Evolutionary conservation across 805 yeast species (phyloP).

Genomic region (Kuraishia hungarica): DNA sequence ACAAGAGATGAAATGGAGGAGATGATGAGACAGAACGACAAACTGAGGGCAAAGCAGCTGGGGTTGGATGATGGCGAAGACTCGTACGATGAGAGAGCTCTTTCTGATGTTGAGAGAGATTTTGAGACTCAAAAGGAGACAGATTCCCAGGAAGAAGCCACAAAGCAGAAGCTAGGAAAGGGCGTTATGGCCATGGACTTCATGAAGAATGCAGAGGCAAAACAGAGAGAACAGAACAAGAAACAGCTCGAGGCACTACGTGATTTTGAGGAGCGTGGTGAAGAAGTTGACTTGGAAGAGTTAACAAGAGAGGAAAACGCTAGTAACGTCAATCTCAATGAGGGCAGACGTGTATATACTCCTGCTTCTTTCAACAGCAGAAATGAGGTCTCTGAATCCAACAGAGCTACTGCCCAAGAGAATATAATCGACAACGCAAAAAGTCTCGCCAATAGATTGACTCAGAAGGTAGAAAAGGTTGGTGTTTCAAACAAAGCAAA

Average conservation of each 20-base stretch:
- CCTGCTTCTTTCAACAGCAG: slow-evolving; percentile 44
- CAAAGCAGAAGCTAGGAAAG: slow-evolving; percentile 52
- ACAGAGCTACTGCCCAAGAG: slow-evolving; percentile 32
- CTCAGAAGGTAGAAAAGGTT: slow-evolving; percentile 6
- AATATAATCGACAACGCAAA: slow-evolving; percentile 41
- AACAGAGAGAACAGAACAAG: slow-evolving; percentile 51
- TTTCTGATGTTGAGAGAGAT: slow-evolving; percentile 44
- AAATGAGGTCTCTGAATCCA: slow-evolving; percentile 24
- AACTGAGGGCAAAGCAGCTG: slow-evolving; percentile 60
- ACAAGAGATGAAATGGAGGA: slow-evolving; percentile 89
- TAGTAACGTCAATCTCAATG: slow-evolving; percentile 46
- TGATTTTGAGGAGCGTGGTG: slow-evolving; percentile 35
- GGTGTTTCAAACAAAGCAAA: slow-evolving; percentile 11
- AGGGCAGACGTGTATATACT: slow-evolving; percentile 76
- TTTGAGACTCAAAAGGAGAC: slow-evolving; percentile 29
- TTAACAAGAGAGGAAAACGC: slow-evolving; percentile 21
- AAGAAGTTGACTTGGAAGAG: slow-evolving; percentile 27
- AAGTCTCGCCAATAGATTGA: slow-evolving; percentile 32
- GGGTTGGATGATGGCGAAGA: slow-evolving; percentile 51
- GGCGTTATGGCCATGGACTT: slow-evolving; percentile 93
- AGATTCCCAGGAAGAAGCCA: slow-evolving; percentile 26
- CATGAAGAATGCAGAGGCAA: slow-evolving; percentile 83
- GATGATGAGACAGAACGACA: slow-evolving; percentile 84
- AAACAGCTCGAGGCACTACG: slow-evolving; percentile 43
- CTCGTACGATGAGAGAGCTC: slow-evolving; percentile 30